Percentiles rank a stretch among this genome's conserved stretches.
These are phyloP conservation scores for Salvia sclarea DNA, from an alignment of 305 asterid genomes.

Conservation along the genomic window DNA sequence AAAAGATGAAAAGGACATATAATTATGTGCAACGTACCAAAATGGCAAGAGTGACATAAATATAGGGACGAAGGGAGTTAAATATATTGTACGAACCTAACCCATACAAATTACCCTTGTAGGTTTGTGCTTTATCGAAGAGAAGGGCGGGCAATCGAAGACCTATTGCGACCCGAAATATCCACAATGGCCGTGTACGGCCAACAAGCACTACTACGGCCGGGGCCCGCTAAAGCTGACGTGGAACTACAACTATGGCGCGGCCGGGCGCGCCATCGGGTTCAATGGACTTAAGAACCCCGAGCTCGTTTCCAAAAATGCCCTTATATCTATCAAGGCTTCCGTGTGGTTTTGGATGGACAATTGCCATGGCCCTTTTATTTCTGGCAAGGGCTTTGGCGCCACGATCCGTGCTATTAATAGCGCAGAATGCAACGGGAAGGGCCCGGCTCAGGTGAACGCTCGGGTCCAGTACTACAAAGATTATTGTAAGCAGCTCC, in stretches of 20 bases:
- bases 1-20: too few species aligned
- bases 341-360: slow-evolving; percentile 49
- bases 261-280: slow-evolving; percentile 39
- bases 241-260: slow-evolving; percentile 49
- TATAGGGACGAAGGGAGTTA: too few species aligned
- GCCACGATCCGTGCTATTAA: slow-evolving; percentile 43
- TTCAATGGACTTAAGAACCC: slow-evolving; percentile 39
- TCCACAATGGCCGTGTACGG: slow-evolving; percentile 33
- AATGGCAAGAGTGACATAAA: too few species aligned
- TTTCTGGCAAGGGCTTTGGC: slow-evolving; percentile 37
- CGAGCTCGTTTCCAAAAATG: slow-evolving; percentile 29
- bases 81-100: too few species aligned
- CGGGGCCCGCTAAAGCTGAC: slow-evolving; percentile 44
- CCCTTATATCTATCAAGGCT: slow-evolving; percentile 37
- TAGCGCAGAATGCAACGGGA: slow-evolving; percentile 42
- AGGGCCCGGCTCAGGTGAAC: slow-evolving; percentile 13
- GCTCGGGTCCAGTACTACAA: slow-evolving; percentile 39
- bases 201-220: slow-evolving; percentile 37
- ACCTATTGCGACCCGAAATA: slow-evolving; percentile 34
- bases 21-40: too few species aligned
- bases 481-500: slow-evolving; percentile 37
- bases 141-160: slow-evolving; percentile 22
- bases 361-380: slow-evolving; percentile 27
- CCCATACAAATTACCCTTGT: background rate
- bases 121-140: slow-evolving; percentile 34